Evolutionary conservation across 2,329 filamentous ascomycete genomes (phyloP), one percentile per base, ranked within the genome.

Genomic region (Cladosporium sp.): DNA sequence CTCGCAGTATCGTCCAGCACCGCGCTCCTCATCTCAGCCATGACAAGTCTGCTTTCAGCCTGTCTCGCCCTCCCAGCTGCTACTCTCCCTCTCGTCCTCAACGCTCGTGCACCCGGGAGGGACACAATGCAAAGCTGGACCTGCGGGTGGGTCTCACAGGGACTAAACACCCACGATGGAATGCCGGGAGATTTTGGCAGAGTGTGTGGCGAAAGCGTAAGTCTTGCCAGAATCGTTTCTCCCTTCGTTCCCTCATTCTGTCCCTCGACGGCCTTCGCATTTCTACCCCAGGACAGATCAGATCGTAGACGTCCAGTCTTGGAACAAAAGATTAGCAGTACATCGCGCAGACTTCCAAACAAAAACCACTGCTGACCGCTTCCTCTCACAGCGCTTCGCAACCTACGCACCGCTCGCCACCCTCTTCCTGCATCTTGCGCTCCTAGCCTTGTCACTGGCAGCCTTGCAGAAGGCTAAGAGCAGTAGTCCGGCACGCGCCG

Each of bases 331-430:
- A 46, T 46, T 5, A 23, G n/a, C 39, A 23, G 39, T n/a, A 21
- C 39, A 46, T 2, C 39, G 11, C 21, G n/a, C 39, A 46, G 39
- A 11, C n/a, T 3, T 10, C 10, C 1, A 46, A 46, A 2, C 3
- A 46, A 5, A 46, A 21, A 18, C 39, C 39, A 1, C n/a, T 11
- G 18, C n/a, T 46, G 13, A 53, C 2, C 13, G n/a, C 3, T 8
- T 16, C 14, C 8, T 21, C 11, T n/a, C 32, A 56, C 65, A 79
- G 77, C 76, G 76, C 68, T 82, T 83, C 71, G 78, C 80, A 16
- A 76, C 79, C 51, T 81, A 79, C 68, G 77, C 78, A 25, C 79
- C 78, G 0, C 75, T 82, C 25, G 73, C 77, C 0, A 71, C 79
- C 21, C 79, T 82, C 66, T 58, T 82, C 51, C 56, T 82, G 53